Conservation (phyloP, 2,329 filamentous ascomycete genomes). For the Samsoniella hepiali region DNA sequence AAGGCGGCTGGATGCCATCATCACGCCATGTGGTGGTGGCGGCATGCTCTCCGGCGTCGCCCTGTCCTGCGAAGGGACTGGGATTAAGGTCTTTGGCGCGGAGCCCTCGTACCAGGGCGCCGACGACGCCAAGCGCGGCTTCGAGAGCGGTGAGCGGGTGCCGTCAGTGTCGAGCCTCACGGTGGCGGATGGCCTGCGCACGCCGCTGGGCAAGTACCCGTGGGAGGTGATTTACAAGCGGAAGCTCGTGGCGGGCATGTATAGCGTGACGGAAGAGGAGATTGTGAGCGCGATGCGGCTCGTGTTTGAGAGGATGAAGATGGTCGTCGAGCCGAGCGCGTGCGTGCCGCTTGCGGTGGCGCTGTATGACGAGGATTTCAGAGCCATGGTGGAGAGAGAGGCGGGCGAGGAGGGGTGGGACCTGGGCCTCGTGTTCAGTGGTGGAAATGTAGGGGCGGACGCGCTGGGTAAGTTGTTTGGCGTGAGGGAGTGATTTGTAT, state of each 20-base stretch:
- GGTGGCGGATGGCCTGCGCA: slow-evolving; percentile 84
- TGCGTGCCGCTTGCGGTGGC: slow-evolving; percentile 81
- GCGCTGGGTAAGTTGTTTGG: slow-evolving; percentile 50
- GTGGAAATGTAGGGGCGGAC: slow-evolving; percentile 58
- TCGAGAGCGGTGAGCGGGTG: slow-evolving; percentile 62
- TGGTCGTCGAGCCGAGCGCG: slow-evolving; percentile 84
- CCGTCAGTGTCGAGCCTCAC: slow-evolving; percentile 70
- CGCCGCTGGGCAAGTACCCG: slow-evolving; percentile 71
- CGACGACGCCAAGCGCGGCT: slow-evolving; percentile 74
- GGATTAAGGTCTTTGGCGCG: slow-evolving; percentile 76
- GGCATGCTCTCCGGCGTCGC: slow-evolving; percentile 84
- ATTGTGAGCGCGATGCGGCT: slow-evolving; percentile 74
- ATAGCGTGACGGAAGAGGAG: slow-evolving; percentile 74
- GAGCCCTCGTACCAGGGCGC: slow-evolving; percentile 81
- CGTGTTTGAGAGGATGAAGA: slow-evolving; percentile 83
- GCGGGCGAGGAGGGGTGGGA: slow-evolving; percentile 73
- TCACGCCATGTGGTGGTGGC: slow-evolving; percentile 83
- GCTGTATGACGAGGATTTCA: slow-evolving; percentile 82
- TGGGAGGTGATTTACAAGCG: slow-evolving; percentile 70
- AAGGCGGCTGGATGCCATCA: slow-evolving; percentile 61
- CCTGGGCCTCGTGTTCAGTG: slow-evolving; percentile 57
- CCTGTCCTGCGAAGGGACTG: slow-evolving; percentile 68
- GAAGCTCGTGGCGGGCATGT: slow-evolving; percentile 66
- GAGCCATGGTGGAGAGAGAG: slow-evolving; percentile 64
- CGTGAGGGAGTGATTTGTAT: not conserved